Evolutionary conservation across 2,329 filamentous ascomycete genomes (phyloP).

Genomic region (Penicillium frequentans): DNA sequence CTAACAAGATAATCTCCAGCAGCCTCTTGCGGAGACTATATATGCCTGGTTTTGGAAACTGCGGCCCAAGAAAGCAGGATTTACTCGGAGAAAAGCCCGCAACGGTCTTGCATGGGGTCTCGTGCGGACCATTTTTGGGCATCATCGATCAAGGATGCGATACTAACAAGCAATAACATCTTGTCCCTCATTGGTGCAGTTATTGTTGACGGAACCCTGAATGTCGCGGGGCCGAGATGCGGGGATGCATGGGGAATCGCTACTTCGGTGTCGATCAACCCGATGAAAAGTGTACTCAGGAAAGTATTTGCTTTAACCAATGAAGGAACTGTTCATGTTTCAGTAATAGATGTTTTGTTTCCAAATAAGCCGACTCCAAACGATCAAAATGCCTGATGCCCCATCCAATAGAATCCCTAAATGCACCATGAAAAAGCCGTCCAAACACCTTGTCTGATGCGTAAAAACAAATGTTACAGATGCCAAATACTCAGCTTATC

Average conservation of each 20-base stretch:
- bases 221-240: slow-evolving; percentile 16
- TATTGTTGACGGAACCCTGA: slow-evolving; percentile 15
- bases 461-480: not conserved
- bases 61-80: not conserved
- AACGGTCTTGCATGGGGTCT: not conserved
- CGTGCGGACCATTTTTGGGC: not conserved
- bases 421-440: not conserved
- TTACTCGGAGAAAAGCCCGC: slow-evolving; percentile 1
- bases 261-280: slow-evolving; percentile 16
- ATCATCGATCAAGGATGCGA: not conserved
- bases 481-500: not conserved
- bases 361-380: not conserved
- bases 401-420: not conserved
- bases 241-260: slow-evolving; percentile 6
- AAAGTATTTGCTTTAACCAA: not conserved
- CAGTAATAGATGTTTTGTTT: not conserved
- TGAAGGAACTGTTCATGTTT: not conserved
- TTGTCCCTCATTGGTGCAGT: slow-evolving; percentile 28
- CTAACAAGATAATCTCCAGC: too few species aligned
- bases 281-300: not conserved
- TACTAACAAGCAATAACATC: not conserved
- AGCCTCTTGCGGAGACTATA: not conserved
- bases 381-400: not conserved
- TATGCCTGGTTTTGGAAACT: slow-evolving; percentile 9
- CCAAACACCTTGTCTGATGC: slow-evolving; percentile 1